Base-by-base conservation (phyloP, 2,329 filamentous ascomycete species). In the Ceratocystis cubensis region DNA sequence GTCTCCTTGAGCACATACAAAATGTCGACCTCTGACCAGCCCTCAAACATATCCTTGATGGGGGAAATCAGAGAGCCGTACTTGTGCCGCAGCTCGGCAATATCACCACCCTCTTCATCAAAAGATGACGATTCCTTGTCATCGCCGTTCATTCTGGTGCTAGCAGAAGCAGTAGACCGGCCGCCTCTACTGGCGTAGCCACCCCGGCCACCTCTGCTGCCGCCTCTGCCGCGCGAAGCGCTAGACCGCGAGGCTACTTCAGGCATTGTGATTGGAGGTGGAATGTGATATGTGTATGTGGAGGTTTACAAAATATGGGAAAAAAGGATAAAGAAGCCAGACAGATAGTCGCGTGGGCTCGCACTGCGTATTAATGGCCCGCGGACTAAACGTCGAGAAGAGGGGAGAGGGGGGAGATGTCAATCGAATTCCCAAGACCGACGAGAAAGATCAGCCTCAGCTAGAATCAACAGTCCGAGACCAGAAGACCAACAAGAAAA, bases 11-110 rank as follows among this genome's bases (percentile, higher is more conserved):
- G 82, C 69, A 92, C 92, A 75, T 94, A 94, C 70, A 97, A 85
- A 70, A 97, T 85, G 76, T 97, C 93, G 76, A 92, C 90, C 74
- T 96, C 90, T 72, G 91, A 93, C 94, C 93, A 97, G 77, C 91
- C 88, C 68, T 90, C 86, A 80, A 96, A 96, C 79, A 97, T 87
- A 76, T 96, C 92, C 79, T 90, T 91, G 75, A 99, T 86, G 73
- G 87, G 85, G 69, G 81, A 81, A 72, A 96, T 84, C 79, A 93
- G 89, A 73, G 80, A 80, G 73, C 88, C 84, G 75, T 96, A 94
- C 76, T 89, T 86, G 81, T 90, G 91, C 84, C 95, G 95, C 75
- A 97, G 85, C 78, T 95, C 86, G 74, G 88, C 89, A 71, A 97
- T 83, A 77, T 96, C 92, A 76, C 90, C 89, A 76, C 96, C 88